Evolutionary conservation across 179 eudicot species (phyloP).

Genomic region (Pouteria campechiana): DNA sequence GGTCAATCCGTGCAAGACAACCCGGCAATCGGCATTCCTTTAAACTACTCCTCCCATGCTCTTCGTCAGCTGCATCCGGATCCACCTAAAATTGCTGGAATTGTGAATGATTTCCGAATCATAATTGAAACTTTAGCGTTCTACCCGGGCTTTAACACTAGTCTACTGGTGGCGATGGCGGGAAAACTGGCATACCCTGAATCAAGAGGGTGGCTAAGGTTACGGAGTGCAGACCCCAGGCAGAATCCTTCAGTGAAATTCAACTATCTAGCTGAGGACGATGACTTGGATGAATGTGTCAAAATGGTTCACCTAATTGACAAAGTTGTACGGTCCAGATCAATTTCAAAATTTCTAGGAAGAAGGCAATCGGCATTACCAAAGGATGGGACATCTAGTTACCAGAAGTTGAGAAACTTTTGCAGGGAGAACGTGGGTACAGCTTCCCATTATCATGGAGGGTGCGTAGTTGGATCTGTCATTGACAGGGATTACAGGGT

Average conservation of each 20-base stretch:
- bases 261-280: constrained; percentile 19
- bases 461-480: constrained; percentile 28
- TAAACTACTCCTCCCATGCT: constrained; percentile 18
- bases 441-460: constrained; percentile 38
- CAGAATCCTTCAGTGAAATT: constrained; percentile 27
- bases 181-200: constrained; percentile 29
- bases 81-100: constrained; percentile 36
- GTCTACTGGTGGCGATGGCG: constrained; percentile 26
- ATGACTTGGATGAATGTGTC: constrained; percentile 25
- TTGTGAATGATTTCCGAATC: constrained; percentile 21
- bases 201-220: constrained; percentile 27
- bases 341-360: constrained; percentile 18
- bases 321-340: constrained; percentile 12
- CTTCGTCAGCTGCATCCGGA: constrained; percentile 23
- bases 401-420: constrained; percentile 19
- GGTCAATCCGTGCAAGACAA: constrained; percentile 33
- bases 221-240: constrained; percentile 23
- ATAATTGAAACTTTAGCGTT: constrained; percentile 25
- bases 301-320: constrained; percentile 16
- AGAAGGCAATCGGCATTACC: constrained; percentile 3
- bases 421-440: constrained; percentile 32
- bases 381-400: constrained; percentile 7
- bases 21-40: constrained; percentile 24
- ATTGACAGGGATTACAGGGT: constrained; percentile 33
- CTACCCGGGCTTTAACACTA: constrained; percentile 10